Base-by-base conservation (phyloP, 2,329 filamentous ascomycete species). In the Blastomyces gilchristii region DNA sequence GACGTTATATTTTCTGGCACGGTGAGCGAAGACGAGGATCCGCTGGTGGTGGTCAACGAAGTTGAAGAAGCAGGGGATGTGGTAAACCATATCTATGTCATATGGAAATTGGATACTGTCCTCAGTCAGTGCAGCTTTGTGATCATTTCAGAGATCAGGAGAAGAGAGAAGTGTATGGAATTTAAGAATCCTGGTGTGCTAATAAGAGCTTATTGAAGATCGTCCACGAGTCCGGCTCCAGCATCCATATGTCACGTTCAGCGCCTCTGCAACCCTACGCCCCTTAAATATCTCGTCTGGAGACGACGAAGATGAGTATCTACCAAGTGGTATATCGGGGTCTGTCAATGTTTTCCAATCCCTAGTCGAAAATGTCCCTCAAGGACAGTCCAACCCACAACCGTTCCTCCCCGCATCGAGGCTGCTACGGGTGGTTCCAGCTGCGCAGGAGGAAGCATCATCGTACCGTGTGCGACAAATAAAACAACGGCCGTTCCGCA, bases 301-400 rank as follows among this genome's bases (percentile, higher is more conserved):
- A 63, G 71, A 73, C 37, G 67, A 72, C 25, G 76, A 80, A 43
- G 79, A 82, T 65, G 78, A 81, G 58, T 83, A 83, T 67, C 75
- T 86, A 7, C 78, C 80, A 18, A 80, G 81, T 58, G 75, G 80
- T 56, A 74, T 82, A n/a, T 81, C 83, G 6, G 76, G 81, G n/a
- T 82, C 83, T 0, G 73, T 79, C 11, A 86, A 86, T 65, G 76
- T 86, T 18, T 75, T 86, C 11, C 80, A 84, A 66, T 76, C 83
- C 3, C 78, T 86, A 60, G 77, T 79, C 28, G 76, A 75, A 54
- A 75, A 76, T 22, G 75, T 77, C 28, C 74, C 79, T 53, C 80
- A 82, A 39, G 80, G 80, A 62, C 76, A 45, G 2, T 49, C 50
- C 16, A 43, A 50, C 31, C 75, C 77, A 37, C 74, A 79, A 54